phyloP scores from a whole-genome alignment of 495 filamentous ascomycete genomes.

The Cenococcum geophilum region DNA sequence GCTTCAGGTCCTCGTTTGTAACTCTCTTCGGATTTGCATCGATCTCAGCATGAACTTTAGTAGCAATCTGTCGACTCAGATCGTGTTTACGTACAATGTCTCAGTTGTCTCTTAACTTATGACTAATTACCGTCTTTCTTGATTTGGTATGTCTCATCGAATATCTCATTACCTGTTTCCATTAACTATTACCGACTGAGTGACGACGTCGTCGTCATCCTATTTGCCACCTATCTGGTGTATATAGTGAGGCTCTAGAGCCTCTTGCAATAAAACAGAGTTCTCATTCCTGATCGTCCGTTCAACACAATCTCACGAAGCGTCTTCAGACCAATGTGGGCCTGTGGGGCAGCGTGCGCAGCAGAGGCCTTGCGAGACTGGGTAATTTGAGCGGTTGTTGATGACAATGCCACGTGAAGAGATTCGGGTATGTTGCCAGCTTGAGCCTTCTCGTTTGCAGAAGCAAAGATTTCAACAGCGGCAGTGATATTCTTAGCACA shows the following conservation, averaged over 20 bases:
- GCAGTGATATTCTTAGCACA: not conserved
- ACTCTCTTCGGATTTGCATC: not conserved
- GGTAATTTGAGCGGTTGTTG: not conserved
- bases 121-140: no score
- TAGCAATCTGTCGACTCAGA: no score
- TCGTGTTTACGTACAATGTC: no score
- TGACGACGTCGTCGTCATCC: no score
- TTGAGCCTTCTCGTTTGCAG: not conserved
- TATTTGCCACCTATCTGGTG: no score
- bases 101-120: no score
- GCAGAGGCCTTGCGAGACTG: not conserved
- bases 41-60: not conserved
- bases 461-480: not conserved
- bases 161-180: no score
- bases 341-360: not conserved
- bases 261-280: no score
- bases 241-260: no score
- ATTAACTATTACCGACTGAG: no score
- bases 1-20: conserved; percentile 1
- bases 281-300: no score
- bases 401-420: not conserved
- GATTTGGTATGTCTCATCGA: no score
- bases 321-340: not conserved
- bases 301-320: not conserved
- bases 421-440: not conserved